Evolutionary conservation across 352 stramenopile species (phyloP).

Genomic region (Globisporangium abappressorium): DNA sequence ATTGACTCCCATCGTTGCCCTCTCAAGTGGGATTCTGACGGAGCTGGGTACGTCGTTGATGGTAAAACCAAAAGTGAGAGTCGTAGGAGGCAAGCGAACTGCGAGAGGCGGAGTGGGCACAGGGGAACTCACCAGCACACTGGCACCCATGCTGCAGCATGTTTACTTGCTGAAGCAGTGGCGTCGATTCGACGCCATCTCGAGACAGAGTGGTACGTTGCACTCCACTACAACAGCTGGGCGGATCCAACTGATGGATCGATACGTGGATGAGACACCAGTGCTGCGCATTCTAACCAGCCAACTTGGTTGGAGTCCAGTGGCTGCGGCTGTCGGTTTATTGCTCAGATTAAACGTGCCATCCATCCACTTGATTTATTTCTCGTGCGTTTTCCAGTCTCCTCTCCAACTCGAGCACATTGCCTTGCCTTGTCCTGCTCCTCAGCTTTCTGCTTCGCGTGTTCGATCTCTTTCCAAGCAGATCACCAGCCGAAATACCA

Average conservation of each 20-base stretch:
- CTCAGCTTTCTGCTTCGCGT: background rate
- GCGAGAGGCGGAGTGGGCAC: background rate
- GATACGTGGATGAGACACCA: background rate
- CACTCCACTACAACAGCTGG: background rate
- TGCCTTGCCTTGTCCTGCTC: background rate
- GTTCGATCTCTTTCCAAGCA: background rate
- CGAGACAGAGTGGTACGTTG: background rate
- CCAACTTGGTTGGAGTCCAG: background rate
- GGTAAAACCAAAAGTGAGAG: constrained; percentile 9
- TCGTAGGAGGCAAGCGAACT: too few species aligned
- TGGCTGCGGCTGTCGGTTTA: background rate
- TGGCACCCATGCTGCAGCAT: background rate
- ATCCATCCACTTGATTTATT: constrained; percentile 8
- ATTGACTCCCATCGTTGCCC: background rate
- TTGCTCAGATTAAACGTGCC: background rate
- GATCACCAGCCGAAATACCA: background rate
- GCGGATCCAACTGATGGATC: constrained; percentile 8
- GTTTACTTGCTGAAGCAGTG: constrained; percentile 1
- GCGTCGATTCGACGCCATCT: background rate
- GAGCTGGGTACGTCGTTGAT: background rate
- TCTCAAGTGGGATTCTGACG: background rate
- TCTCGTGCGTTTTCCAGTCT: background rate
- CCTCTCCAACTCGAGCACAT: background rate
- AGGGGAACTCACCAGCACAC: background rate
- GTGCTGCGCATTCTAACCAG: background rate